phyloP scores from a whole-genome alignment of 2,329 filamentous ascomycete genomes.

The Endoconidiophora polonica region DNA sequence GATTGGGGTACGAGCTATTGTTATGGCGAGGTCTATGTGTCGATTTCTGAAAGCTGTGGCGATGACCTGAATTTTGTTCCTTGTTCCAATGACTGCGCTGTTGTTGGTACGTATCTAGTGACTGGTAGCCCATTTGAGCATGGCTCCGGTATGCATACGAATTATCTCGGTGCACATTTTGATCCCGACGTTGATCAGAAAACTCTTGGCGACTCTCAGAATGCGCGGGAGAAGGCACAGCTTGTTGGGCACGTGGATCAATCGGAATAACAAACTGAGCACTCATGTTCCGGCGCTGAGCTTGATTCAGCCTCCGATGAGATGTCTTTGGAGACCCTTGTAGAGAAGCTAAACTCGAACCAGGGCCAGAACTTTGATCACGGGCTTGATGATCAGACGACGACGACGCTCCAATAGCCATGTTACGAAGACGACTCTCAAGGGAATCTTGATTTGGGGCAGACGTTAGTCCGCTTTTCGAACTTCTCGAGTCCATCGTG shows the following conservation, averaged over 20 bases:
- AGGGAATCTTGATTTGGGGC: background rate
- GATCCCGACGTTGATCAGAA: background rate
- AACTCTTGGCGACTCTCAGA: no score
- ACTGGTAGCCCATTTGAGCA: background rate
- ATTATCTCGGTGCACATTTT: background rate
- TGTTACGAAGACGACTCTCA: slow-evolving; percentile 1
- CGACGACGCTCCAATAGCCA: background rate
- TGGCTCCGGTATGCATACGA: background rate
- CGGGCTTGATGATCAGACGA: background rate
- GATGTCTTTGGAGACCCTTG: slow-evolving; percentile 1
- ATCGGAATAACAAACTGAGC: slow-evolving; percentile 40
- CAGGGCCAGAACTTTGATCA: background rate
- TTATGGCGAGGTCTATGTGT: background rate
- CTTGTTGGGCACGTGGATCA: slow-evolving; percentile 24
- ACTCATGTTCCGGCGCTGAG: slow-evolving; percentile 45
- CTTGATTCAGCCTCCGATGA: slow-evolving; percentile 39
- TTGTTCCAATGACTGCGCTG: background rate
- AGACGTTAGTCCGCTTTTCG: no score
- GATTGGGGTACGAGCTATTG: no score
- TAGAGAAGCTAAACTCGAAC: background rate
- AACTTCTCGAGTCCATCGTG: no score
- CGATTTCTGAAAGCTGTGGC: background rate
- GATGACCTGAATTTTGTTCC: background rate
- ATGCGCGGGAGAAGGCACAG: no score
- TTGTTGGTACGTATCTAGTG: background rate